Percentiles rank a stretch among this genome's conserved stretches.
Evolutionary conservation across 805 yeast species (phyloP).

Genomic region (Yarrowia phangngaensis): DNA sequence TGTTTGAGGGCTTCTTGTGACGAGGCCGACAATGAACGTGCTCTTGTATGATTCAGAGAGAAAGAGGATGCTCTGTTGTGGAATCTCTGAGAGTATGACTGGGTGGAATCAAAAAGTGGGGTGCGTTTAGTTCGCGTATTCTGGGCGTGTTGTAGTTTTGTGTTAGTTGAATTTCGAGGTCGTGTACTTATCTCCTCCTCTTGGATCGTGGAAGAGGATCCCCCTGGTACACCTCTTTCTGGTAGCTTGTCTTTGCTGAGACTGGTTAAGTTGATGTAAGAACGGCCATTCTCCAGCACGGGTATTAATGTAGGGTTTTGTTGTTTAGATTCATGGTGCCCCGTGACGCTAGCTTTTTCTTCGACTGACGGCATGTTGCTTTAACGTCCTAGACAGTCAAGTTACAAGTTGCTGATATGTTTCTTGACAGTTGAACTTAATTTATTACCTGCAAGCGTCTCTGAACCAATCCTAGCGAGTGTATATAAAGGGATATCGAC

Average conservation of each 20-base stretch:
- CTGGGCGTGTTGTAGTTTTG: slow-evolving; percentile 1
- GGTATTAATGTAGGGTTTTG: slow-evolving; percentile 1
- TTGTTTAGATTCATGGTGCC: neutral
- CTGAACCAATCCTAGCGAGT: too few species aligned
- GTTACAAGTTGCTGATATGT: slow-evolving; percentile 22
- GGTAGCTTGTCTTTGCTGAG: slow-evolving; percentile 23
- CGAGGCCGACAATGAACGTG: slow-evolving; percentile 32
- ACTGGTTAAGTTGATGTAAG: slow-evolving; percentile 23
- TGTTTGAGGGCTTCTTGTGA: slow-evolving; percentile 40
- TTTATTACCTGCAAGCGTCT: too few species aligned
- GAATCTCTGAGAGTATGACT: slow-evolving; percentile 21
- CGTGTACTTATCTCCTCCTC: slow-evolving; percentile 18
- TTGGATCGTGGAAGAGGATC: slow-evolving; percentile 14
- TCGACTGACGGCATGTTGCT: slow-evolving; percentile 24
- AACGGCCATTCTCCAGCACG: slow-evolving; percentile 22
- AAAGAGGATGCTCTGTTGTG: slow-evolving; percentile 23
- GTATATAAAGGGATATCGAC: too few species aligned
- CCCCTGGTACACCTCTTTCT: neutral
- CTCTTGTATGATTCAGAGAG: slow-evolving; percentile 26
- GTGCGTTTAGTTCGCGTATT: slow-evolving; percentile 18
- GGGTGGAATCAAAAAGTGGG: slow-evolving; percentile 16
- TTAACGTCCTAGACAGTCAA: slow-evolving; percentile 5
- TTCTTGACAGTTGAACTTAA: too few species aligned
- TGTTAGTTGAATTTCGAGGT: slow-evolving; percentile 8
- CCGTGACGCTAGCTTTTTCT: slow-evolving; percentile 9